Evolutionary conservation across 2,329 filamentous ascomycete species (phyloP), one percentile per base, ranked within the genome.

Genomic region (Penicillium sp.): DNA sequence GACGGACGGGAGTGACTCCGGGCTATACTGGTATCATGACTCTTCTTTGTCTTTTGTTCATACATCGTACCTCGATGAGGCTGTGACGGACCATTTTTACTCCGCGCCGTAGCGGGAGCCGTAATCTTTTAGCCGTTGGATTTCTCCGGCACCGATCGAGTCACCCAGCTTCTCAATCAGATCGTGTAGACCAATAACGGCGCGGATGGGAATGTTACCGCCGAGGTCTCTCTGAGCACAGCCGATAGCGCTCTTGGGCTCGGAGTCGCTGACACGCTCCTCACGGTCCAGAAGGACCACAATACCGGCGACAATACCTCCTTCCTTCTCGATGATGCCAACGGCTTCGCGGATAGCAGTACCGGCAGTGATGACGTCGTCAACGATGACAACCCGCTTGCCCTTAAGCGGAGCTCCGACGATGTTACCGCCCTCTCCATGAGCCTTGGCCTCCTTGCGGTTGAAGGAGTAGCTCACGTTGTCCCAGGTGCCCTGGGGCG

Each of bases 311-410:
- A 97, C 84, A 45, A 82, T 83, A 1, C 92, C 94, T 2, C 92
- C 94, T 69, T 95, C 88, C 63, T 84, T 84, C 63, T 85, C 81
- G 69, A 97, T 96, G 72, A 96, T 94, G 48, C 85, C 85, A 54
- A 97, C 91, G 13, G 92, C 90, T 72, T 97, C 92, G 52, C 91
- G 82, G 76, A 96, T 92, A 36, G 94, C 94, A 1, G 92, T 97
- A 25, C 94, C 94, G 0, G 91, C 92, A 1, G 92, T 96, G 66
- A 97, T 92, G 51, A 99, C 92, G 74, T 97, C 94, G 77, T 99
- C 94, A 36, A 99, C 87, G 62, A 99, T 89, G 30, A 99, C 80
- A 14, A 96, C 85, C 54, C 82, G 84, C 81, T 94, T 92, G 48
- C 89, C 92, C 74, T 88, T 88, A 65, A 97, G 78, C 6, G 87